phyloP scores from a whole-genome alignment of 371 early-diverging fungal species.

The Scutellospora calospora region DNA sequence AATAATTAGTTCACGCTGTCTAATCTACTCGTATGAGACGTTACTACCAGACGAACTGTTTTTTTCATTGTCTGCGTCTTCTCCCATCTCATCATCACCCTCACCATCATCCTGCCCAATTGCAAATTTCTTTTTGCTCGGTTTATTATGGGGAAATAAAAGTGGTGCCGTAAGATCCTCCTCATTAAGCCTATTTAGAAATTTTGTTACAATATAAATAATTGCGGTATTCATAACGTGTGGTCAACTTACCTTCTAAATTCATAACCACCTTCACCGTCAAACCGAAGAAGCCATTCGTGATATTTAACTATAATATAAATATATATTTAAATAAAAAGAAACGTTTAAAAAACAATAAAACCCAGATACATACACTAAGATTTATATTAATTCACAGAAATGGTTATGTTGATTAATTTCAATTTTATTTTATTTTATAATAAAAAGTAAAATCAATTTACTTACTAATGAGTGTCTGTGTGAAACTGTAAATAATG shows the following conservation, averaged over 20 bases:
- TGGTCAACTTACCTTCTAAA: slow-evolving; percentile 64
- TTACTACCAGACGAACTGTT: slow-evolving; percentile 28
- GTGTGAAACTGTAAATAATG: slow-evolving; percentile 87
- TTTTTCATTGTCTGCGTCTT: slow-evolving; percentile 47
- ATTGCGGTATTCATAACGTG: background rate
- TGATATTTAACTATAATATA: slow-evolving; percentile 73
- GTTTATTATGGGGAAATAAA: slow-evolving; percentile 60
- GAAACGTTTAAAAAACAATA: background rate
- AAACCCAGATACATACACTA: background rate
- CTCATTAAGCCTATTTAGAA: slow-evolving; percentile 58
- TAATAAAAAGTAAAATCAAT: no score
- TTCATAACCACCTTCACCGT: slow-evolving; percentile 85
- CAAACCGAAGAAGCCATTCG: slow-evolving; percentile 80
- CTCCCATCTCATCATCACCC: slow-evolving; percentile 48
- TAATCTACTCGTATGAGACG: background rate
- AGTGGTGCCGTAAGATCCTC: slow-evolving; percentile 63
- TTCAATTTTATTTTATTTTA: no score
- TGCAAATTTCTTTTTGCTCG: slow-evolving; percentile 43
- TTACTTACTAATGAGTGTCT: slow-evolving; percentile 65
- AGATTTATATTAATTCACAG: background rate
- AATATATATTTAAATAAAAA: slow-evolving; percentile 43
- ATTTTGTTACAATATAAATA: background rate
- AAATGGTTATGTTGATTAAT: no score
- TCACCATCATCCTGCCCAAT: slow-evolving; percentile 47
- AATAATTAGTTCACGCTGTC: no score